Conservation (phyloP, 2,329 filamentous ascomycete species). For the Rachicladosporium sp. region DNA sequence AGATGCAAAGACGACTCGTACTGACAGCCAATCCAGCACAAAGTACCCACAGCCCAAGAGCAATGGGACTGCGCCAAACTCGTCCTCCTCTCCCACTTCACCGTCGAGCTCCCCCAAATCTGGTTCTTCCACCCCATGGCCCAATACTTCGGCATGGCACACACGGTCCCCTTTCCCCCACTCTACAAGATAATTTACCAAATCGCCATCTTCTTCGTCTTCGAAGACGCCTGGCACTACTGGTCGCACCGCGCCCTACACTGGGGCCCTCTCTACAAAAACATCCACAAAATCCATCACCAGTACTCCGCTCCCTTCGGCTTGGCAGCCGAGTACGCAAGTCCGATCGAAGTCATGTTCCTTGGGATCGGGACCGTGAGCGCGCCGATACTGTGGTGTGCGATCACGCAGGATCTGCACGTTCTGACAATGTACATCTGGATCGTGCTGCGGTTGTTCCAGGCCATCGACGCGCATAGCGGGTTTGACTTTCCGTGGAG, state of each 20-base stretch:
- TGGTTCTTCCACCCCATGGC: conserved; percentile 98
- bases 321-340: conserved; percentile 92
- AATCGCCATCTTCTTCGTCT: conserved; percentile 83
- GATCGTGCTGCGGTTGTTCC: conserved; percentile 87
- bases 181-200: conserved; percentile 79
- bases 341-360: conserved; percentile 91
- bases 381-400: conserved; percentile 71
- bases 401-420: conserved; percentile 74
- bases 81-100: conserved; percentile 91
- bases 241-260: conserved; percentile 89
- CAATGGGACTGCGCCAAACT: conserved; percentile 90
- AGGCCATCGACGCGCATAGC: conserved; percentile 94
- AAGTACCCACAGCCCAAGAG: conserved; percentile 83
- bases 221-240: conserved; percentile 98
- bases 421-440: conserved; percentile 96
- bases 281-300: conserved; percentile 98
- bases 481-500: conserved; percentile 99
- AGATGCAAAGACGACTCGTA: conserved; percentile 3
- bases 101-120: conserved; percentile 94
- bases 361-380: conserved; percentile 79
- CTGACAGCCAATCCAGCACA: conserved; percentile 39
- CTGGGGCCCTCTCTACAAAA: conserved; percentile 89
- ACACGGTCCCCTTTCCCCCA: conserved; percentile 78
- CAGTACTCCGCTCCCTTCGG: conserved; percentile 97
- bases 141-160: conserved; percentile 79